Percentiles rank a stretch among this genome's conserved stretches.
These are phyloP conservation scores for Pholiota molesta DNA, from an alignment of 768 basidiomycete species.

Conservation along the genomic window DNA sequence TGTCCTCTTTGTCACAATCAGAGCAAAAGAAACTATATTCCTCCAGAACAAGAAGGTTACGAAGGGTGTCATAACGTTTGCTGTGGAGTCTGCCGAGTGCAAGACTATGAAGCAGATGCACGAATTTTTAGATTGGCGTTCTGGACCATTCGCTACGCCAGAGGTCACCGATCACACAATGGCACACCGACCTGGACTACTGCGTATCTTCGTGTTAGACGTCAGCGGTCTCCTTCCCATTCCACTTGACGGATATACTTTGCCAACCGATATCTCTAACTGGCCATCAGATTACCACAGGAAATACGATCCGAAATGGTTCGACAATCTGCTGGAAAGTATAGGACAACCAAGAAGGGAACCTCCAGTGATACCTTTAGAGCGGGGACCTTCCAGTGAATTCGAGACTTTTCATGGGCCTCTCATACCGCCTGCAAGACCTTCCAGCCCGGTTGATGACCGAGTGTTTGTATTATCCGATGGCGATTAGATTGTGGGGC, in stretches of 20 bases:
- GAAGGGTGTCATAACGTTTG: slow-evolving; percentile 15
- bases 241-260: slow-evolving; percentile 19
- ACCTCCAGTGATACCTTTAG: not conserved
- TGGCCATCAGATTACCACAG: slow-evolving; percentile 18
- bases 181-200: slow-evolving; percentile 19
- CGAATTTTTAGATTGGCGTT: slow-evolving; percentile 15
- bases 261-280: slow-evolving; percentile 20
- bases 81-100: slow-evolving; percentile 15
- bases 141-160: slow-evolving; percentile 14
- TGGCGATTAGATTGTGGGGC: too few relatives aligned
- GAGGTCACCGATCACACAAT: slow-evolving; percentile 16
- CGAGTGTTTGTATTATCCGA: not conserved
- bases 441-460: slow-evolving; percentile 11
- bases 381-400: slow-evolving; percentile 1
- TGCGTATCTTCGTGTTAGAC: slow-evolving; percentile 19
- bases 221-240: slow-evolving; percentile 17
- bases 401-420: slow-evolving; percentile 4
- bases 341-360: slow-evolving; percentile 13
- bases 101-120: slow-evolving; percentile 21
- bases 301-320: slow-evolving; percentile 18
- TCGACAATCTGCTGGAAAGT: slow-evolving; percentile 8
- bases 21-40: slow-evolving; percentile 18
- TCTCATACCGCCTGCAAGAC: slow-evolving; percentile 13
- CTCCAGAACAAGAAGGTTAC: slow-evolving; percentile 6
- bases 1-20: slow-evolving; percentile 16